Base-by-base conservation (phyloP, 331 rosid genomes). In the Saraca asoca region DNA sequence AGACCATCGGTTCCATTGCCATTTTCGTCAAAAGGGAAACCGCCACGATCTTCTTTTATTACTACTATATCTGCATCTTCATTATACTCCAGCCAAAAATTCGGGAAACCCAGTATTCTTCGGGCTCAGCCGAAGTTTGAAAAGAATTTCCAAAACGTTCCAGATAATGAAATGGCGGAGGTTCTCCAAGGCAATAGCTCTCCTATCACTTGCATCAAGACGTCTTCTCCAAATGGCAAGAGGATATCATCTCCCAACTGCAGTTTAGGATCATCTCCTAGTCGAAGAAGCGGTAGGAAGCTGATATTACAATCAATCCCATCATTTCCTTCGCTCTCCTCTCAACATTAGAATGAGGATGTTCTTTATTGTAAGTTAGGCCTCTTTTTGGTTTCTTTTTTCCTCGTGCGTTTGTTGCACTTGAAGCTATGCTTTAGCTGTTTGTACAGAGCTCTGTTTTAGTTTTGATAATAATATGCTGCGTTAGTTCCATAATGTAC, bases 251-350 rank as follows among this genome's bases (percentile, higher is more conserved):
- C 95, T 66, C 96, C 94, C 5, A 81, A 81, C 11, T 69, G 85
- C 17, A 77, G 80, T 44, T 68, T 75, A 12, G 89, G 82, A 54
- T 61, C 84, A 16, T 86, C 92, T 6, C 91, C 94, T 7, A 67
- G 79, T 48, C 89, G 87, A 51, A 73, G 88, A 73, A 76, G 85
- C 17, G 89, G 97, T 56, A 89, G 97, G 88, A 91, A 86, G 78
- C 60, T 91, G 81, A 88, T 88, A 53, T 66, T 88, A 45, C 95
- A 84, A 45, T 88, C 95, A 29, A 88, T 88, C 70, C 93, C 97
- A 7, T 86, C 95, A 2, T 91, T 88, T 69, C 95, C 97, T 46
- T 88, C 95, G 64, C 97, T 91, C 69, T 82, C 87, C 64, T 83
- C 87, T 58, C 93, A 77, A 69, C 88, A 80, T 61, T 90, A 66